phyloP scores from a whole-genome alignment of 2,329 filamentous ascomycete species.

The Cadophora malorum region DNA sequence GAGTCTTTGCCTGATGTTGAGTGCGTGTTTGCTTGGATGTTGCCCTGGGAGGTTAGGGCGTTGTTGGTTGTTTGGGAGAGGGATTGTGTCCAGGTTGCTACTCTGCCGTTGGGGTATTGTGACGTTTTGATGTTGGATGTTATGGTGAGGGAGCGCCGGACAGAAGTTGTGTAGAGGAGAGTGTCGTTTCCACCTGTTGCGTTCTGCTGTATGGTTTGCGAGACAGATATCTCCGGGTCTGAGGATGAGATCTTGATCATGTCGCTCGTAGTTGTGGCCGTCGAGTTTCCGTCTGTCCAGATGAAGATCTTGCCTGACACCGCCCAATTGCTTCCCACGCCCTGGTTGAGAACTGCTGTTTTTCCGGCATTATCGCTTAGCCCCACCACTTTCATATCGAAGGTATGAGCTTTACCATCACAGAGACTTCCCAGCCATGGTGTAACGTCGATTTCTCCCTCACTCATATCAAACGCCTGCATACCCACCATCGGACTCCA shows the following conservation, averaged over 20 bases:
- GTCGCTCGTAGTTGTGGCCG: not conserved
- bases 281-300: not conserved
- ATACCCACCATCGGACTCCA: not conserved
- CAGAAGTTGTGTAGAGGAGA: not conserved
- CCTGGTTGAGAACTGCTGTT: not conserved
- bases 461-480: not conserved
- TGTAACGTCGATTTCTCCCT: not conserved
- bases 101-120: constrained; percentile 52
- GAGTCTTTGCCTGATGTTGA: constrained; percentile 52
- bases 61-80: constrained; percentile 61
- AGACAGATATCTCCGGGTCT: not conserved
- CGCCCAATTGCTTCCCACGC: not conserved
- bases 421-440: not conserved
- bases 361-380: not conserved
- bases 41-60: constrained; percentile 57
- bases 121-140: constrained; percentile 1
- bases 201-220: not conserved
- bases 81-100: constrained; percentile 60
- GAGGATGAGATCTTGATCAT: constrained; percentile 53
- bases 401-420: not conserved
- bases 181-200: not conserved
- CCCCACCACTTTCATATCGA: not conserved
- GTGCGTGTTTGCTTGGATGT: constrained; percentile 58
- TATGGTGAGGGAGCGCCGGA: constrained; percentile 1
- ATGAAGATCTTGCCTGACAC: not conserved